phyloP scores from a whole-genome alignment of 257 asterid genomes.

The Petunia axillaris region DNA sequence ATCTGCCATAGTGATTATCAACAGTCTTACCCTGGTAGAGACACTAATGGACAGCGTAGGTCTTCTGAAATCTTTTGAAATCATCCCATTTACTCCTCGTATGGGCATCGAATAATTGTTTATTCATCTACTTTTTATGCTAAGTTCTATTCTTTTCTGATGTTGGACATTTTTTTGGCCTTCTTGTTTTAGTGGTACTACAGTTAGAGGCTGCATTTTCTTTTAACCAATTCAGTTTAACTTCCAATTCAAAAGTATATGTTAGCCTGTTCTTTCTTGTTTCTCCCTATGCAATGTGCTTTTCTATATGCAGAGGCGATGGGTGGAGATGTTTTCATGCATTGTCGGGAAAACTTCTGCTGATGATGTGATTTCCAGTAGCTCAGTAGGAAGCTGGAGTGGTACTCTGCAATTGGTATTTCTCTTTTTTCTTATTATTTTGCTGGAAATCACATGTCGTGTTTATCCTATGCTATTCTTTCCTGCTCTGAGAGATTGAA shows the following conservation, averaged over 20 bases:
- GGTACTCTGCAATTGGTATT: constrained; percentile 78
- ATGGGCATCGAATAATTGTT: background rate
- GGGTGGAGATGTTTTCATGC: constrained; percentile 73
- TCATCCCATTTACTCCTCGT: background rate
- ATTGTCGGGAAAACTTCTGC: constrained; percentile 62
- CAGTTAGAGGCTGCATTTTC: background rate
- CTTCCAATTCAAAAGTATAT: background rate
- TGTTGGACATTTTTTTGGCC: background rate
- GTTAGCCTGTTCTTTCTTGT: background rate
- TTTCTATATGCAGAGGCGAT: constrained; percentile 40
- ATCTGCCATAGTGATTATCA: constrained; percentile 46
- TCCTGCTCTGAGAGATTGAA: background rate
- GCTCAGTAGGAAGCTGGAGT: constrained; percentile 70
- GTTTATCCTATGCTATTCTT: background rate
- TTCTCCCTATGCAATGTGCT: background rate
- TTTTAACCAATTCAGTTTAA: background rate
- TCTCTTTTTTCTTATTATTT: constrained; percentile 21
- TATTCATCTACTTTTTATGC: background rate
- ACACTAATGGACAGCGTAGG: constrained; percentile 74
- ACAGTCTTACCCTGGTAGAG: constrained; percentile 52
- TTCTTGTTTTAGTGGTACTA: background rate
- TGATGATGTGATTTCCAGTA: constrained; percentile 58
- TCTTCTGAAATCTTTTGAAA: background rate
- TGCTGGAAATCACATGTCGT: background rate
- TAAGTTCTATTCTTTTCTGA: background rate